Conservation (phyloP, 495 filamentous ascomycete genomes). For the Aspergillus panamensis region DNA sequence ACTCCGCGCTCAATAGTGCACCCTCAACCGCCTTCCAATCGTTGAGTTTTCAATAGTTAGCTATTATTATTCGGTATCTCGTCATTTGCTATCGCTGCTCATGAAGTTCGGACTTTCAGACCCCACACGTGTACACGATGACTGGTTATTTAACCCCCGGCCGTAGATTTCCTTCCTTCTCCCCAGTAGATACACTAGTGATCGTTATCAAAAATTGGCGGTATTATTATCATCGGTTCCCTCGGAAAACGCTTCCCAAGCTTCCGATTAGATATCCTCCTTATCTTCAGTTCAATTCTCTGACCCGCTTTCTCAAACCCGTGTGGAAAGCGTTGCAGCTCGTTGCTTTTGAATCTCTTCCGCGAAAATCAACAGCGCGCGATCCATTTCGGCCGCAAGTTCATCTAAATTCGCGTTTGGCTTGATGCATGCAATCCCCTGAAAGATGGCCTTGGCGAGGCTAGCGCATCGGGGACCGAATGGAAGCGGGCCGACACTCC, state of each 20-base stretch:
- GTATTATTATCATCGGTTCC: background rate
- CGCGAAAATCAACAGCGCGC: slow-evolving; percentile 22
- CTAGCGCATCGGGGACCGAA: slow-evolving; percentile 27
- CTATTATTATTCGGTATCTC: background rate
- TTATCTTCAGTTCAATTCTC: background rate
- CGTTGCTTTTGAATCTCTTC: slow-evolving; percentile 33
- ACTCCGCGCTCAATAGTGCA: background rate
- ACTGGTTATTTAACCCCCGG: background rate
- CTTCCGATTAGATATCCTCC: background rate
- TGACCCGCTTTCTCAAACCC: background rate
- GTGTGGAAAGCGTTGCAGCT: background rate
- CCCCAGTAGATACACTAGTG: background rate
- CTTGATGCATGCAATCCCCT: slow-evolving; percentile 25
- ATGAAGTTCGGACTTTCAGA: background rate
- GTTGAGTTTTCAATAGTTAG: too few species aligned
- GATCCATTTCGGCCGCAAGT: slow-evolving; percentile 23
- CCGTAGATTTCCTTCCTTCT: background rate
- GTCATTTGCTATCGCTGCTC: background rate
- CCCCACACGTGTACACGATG: background rate
- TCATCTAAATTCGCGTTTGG: slow-evolving; percentile 16
- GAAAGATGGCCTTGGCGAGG: slow-evolving; percentile 30
- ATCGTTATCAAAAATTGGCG: background rate
- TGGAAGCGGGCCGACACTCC: slow-evolving; percentile 10
- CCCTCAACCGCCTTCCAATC: too few species aligned
- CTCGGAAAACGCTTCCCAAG: background rate